These are phyloP conservation scores for Monilinia fructigena DNA, from an alignment of 2,329 filamentous ascomycete genomes.

Conservation along the genomic window DNA sequence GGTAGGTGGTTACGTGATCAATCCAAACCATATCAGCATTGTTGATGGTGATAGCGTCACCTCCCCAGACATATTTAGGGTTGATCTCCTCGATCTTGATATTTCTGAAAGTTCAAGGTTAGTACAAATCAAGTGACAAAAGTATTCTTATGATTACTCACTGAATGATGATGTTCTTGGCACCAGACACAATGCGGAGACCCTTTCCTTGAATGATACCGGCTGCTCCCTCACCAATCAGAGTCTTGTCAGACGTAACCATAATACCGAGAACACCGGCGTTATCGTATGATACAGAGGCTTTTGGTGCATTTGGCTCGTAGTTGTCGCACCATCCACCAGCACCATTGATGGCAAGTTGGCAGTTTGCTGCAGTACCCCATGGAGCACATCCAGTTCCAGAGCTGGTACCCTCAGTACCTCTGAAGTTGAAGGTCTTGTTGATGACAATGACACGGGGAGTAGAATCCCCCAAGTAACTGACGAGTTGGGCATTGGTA, in stretches of 20 bases:
- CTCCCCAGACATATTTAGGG: conserved; percentile 44
- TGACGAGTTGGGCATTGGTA: conserved; percentile 54
- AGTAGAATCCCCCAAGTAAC: conserved; percentile 37
- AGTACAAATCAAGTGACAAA: not conserved
- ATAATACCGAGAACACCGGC: conserved; percentile 35
- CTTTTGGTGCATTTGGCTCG: conserved; percentile 11
- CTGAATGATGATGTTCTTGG: conserved; percentile 34
- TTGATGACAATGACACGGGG: conserved; percentile 54
- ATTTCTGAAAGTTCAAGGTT: conserved; percentile 25
- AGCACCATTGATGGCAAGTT: conserved; percentile 53
- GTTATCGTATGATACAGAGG: conserved; percentile 31
- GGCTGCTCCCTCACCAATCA: conserved; percentile 35
- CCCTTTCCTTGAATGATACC: conserved; percentile 39
- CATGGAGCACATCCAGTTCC: conserved; percentile 32
- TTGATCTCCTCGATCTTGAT: conserved; percentile 40
- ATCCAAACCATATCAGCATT: conserved; percentile 42
- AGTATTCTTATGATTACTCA: not conserved
- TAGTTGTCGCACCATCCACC: not conserved
- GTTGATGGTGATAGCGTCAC: conserved; percentile 42
- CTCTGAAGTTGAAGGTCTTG: conserved; percentile 53
- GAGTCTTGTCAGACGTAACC: conserved; percentile 36
- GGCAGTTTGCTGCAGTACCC: conserved; percentile 43
- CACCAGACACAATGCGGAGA: conserved; percentile 35
- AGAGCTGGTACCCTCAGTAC: conserved; percentile 45
- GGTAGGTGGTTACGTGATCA: conserved; percentile 40